These are phyloP conservation scores for Galium porrigens DNA, from an alignment of 305 asterid species.

Conservation along the genomic window DNA sequence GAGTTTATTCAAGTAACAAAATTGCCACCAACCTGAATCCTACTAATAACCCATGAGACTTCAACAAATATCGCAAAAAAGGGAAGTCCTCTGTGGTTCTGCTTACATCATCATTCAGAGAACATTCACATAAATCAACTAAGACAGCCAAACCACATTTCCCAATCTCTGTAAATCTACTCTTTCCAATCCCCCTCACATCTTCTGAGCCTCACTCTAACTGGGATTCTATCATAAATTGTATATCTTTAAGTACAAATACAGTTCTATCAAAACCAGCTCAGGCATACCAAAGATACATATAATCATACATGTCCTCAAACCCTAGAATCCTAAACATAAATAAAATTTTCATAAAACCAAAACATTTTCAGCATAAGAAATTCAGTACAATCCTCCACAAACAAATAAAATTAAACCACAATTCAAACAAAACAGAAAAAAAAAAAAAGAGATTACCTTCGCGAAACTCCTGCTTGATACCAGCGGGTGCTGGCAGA, in stretches of 20 bases:
- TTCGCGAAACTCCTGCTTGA: slow-evolving; percentile 21
- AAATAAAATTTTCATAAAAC: neutral
- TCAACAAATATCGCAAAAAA: too few relatives aligned
- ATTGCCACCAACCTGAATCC: too few relatives aligned
- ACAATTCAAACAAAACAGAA: neutral
- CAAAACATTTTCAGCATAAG: neutral
- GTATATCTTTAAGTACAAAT: neutral
- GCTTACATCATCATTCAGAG: too few relatives aligned
- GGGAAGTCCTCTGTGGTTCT: too few relatives aligned
- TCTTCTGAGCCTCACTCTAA: neutral
- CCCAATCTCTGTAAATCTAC: neutral
- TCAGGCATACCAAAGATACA: neutral
- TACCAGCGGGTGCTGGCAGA: slow-evolving; percentile 11
- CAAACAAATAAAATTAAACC: neutral
- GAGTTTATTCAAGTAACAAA: too few relatives aligned
- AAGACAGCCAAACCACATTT: neutral
- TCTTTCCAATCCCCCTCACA: neutral
- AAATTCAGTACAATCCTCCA: neutral
- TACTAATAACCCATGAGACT: too few relatives aligned
- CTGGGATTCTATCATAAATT: neutral
- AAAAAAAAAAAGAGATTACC: slow-evolving; percentile 10
- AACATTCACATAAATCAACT: neutral
- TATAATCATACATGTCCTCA: neutral
- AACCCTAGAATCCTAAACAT: neutral
- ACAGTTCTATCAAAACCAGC: neutral